Evolutionary conservation across 1,284 basidiomycete genomes (phyloP).

Genomic region (Marasmius tenuissimus): DNA sequence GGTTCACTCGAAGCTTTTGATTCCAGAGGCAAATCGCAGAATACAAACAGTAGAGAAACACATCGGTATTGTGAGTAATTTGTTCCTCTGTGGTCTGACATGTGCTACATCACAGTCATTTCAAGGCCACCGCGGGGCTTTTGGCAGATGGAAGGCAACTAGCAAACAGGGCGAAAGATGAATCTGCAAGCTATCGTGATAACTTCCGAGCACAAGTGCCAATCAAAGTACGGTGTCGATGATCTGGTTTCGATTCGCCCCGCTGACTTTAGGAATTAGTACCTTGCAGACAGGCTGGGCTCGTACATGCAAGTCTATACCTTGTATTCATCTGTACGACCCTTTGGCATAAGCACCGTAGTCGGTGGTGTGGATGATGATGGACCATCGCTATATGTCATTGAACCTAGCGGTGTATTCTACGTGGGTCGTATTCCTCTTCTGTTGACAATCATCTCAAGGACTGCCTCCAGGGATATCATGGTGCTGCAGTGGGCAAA

Average conservation of each 20-base stretch:
- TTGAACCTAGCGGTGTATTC: constrained; percentile 95
- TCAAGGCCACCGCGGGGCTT: constrained; percentile 88
- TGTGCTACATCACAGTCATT: not conserved
- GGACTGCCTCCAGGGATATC: constrained; percentile 72
- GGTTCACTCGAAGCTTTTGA: constrained; percentile 95
- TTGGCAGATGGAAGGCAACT: constrained; percentile 94
- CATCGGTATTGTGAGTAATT: constrained; percentile 75
- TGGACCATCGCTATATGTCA: constrained; percentile 86
- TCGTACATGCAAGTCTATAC: constrained; percentile 96
- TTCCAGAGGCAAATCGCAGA: constrained; percentile 90
- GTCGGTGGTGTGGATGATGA: constrained; percentile 88
- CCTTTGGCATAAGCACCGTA: constrained; percentile 94
- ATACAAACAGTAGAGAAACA: constrained; percentile 94
- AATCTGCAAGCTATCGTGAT: constrained; percentile 79
- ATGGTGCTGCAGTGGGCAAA: constrained; percentile 94
- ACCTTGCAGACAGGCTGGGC: constrained; percentile 82
- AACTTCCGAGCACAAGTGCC: constrained; percentile 77
- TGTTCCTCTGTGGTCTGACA: not conserved
- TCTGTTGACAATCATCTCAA: not conserved
- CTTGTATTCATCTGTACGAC: constrained; percentile 96
- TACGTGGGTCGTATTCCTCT: constrained; percentile 52
- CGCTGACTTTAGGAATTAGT: constrained; percentile 41
- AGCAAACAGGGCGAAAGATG: constrained; percentile 83
- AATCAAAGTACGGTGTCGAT: constrained; percentile 63
- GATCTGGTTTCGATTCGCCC: not conserved